A percentile compares a stretch with the other conserved stretches of the same genome.
phyloP scores from a whole-genome alignment of 176 grass and related monocot genomes.

The Bonia amplexicaulis region DNA sequence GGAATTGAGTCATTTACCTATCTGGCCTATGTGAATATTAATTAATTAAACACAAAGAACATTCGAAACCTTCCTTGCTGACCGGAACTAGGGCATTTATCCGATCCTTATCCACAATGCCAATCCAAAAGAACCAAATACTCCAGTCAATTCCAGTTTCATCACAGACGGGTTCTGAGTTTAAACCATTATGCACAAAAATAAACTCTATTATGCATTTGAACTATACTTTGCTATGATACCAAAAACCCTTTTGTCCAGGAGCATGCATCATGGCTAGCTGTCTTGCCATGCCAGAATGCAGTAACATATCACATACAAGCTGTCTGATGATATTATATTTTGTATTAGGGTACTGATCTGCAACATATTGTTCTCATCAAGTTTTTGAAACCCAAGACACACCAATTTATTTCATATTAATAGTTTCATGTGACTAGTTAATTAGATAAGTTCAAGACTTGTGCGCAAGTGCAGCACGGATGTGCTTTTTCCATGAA shows the following conservation, averaged over 20 bases:
- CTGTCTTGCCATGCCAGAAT: background rate
- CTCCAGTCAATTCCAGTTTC: background rate
- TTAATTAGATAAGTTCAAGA: background rate
- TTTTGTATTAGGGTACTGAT: background rate
- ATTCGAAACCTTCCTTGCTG: constrained; percentile 2
- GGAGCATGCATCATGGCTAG: background rate
- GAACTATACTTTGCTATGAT: background rate
- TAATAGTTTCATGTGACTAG: background rate
- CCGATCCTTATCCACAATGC: background rate
- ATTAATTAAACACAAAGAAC: background rate
- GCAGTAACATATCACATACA: background rate
- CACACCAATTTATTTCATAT: background rate
- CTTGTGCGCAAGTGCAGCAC: background rate
- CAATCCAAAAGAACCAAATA: background rate
- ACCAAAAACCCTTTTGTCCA: background rate
- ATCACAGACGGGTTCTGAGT: background rate
- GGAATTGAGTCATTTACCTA: background rate
- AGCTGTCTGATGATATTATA: background rate
- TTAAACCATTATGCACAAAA: background rate
- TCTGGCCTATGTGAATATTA: background rate
- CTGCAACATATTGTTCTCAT: background rate
- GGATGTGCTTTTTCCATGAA: background rate
- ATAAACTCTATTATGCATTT: background rate
- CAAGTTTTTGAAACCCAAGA: background rate
- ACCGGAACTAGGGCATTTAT: background rate